These are phyloP conservation scores for Trametes versicolor DNA, from an alignment of 1,284 basidiomycete species.

Conservation along the genomic window DNA sequence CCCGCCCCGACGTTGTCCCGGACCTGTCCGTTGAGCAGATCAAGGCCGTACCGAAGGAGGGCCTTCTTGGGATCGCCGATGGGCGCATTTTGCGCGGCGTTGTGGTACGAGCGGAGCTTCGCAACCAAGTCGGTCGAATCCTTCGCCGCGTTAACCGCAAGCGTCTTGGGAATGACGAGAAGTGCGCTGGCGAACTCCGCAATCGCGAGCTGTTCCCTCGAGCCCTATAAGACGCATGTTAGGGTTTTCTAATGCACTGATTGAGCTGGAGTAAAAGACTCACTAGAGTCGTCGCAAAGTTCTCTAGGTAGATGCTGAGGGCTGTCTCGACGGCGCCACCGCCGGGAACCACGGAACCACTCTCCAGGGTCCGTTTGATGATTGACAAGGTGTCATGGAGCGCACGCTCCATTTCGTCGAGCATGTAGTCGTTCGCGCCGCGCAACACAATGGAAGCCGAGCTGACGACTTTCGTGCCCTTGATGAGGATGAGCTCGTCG, in stretches of 20 bases:
- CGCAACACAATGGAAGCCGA: slow-evolving; percentile 94
- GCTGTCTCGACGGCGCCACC: slow-evolving; percentile 99
- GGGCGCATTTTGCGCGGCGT: slow-evolving; percentile 93
- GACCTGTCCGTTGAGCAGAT: slow-evolving; percentile 94
- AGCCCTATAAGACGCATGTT: slow-evolving; percentile 68
- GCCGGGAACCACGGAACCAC: slow-evolving; percentile 95
- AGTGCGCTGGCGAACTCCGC: slow-evolving; percentile 97
- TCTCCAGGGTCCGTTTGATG: slow-evolving; percentile 98
- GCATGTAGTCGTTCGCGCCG: slow-evolving; percentile 99
- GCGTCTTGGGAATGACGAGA: slow-evolving; percentile 95
- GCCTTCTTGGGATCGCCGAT: slow-evolving; percentile 94
- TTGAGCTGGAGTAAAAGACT: slow-evolving; percentile 42
- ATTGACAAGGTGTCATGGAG: slow-evolving; percentile 95
- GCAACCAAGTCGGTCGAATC: slow-evolving; percentile 98
- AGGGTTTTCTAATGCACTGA: slow-evolving; percentile 17
- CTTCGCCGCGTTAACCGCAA: slow-evolving; percentile 98
- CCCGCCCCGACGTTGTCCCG: slow-evolving; percentile 95
- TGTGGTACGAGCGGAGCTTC: slow-evolving; percentile 97
- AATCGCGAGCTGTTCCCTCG: slow-evolving; percentile 97
- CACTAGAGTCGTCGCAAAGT: slow-evolving; percentile 97
- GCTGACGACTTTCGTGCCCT: slow-evolving; percentile 97
- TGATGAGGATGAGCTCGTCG: slow-evolving; percentile 97
- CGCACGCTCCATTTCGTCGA: slow-evolving; percentile 99
- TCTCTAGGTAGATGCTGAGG: slow-evolving; percentile 97
- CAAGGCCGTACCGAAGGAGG: slow-evolving; percentile 95